Base-by-base conservation (phyloP, 2,329 filamentous ascomycete genomes). In the Bisporella sp. region DNA sequence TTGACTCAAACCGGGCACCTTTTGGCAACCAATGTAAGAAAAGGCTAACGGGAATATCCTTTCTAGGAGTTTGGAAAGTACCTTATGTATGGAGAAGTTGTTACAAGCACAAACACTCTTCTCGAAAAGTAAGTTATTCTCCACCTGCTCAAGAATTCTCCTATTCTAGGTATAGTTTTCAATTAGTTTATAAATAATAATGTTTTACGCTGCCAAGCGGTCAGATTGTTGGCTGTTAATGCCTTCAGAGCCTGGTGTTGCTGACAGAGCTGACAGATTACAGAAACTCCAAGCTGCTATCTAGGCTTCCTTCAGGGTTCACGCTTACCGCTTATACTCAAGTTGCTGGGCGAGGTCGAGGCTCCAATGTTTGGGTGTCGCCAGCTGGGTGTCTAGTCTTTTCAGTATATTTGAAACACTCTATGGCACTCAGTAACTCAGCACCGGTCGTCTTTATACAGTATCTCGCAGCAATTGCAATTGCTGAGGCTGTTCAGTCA, bases 311-410 rank as follows among this genome's bases (percentile, higher is more conserved):
- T 0, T 83, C 79, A 0, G 93, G 93, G n/a, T 90, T 96, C 65
- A 95, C 91, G 0, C 75, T 89, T 8, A 85, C 87, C 1, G 92
- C 93, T 1, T 93, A 90, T 0, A 89, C 86, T 0, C 92, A 97
- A 67, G 75, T 96, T 5, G 88, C 91, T 0, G 93, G 85, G 6
- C 83, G 93, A 37, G 93, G 93, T 6, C 85, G 93, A 7, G 93
- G 93, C 4, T 84, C 79, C 32, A 99, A 99, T 61, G 88, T 96
- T 53, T 99, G 93, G 93, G 82, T 99, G 4, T 89, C 91, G 0
- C 93, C 93, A 1, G 80, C 87, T 0, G 93, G 93, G 1, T 82
- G 82, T 35, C 76, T 97, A 5, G 86, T 96, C 66, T 93, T 95
- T 70, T 96, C 89, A 7, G 89, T 85, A 0, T 82, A 95, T 39